These are phyloP conservation scores for Septoria petroselini DNA, from an alignment of 2,329 filamentous ascomycete species.

Conservation along the genomic window DNA sequence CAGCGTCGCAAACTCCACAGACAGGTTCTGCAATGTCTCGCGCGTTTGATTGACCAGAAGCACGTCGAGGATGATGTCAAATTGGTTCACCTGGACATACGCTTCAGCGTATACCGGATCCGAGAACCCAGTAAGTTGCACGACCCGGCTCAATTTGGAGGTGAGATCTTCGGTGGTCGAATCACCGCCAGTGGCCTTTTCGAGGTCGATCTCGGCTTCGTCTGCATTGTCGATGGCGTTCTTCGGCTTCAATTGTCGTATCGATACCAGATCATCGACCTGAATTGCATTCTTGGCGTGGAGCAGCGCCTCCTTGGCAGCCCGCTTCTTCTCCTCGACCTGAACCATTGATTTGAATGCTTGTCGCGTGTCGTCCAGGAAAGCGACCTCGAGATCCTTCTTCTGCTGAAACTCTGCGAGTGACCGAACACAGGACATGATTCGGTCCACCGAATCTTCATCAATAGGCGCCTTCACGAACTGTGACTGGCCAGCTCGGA, in stretches of 20 bases:
- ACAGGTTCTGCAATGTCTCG: constrained; percentile 93
- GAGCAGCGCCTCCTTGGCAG: constrained; percentile 87
- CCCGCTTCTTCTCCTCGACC: constrained; percentile 94
- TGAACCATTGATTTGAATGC: constrained; percentile 97
- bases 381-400: constrained; percentile 87
- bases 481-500: constrained; percentile 96
- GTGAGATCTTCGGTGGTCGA: constrained; percentile 77
- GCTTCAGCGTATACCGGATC: constrained; percentile 98
- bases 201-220: constrained; percentile 83
- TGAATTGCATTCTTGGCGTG: constrained; percentile 92
- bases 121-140: constrained; percentile 96
- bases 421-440: constrained; percentile 95
- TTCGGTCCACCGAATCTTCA: constrained; percentile 95
- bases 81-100: constrained; percentile 97
- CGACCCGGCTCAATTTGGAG: constrained; percentile 91
- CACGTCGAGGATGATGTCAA: constrained; percentile 96
- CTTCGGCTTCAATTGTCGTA: constrained; percentile 91
- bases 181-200: constrained; percentile 91
- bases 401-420: constrained; percentile 84
- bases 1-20: constrained; percentile 96
- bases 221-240: constrained; percentile 74
- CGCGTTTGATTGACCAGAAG: constrained; percentile 95
- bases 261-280: constrained; percentile 90
- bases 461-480: constrained; percentile 97
- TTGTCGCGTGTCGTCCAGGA: constrained; percentile 89